A percentile compares a stretch with the other conserved stretches of the same genome.
Conservation (phyloP, 2,329 filamentous ascomycete species). For the Emergomyces pasteurianus region DNA sequence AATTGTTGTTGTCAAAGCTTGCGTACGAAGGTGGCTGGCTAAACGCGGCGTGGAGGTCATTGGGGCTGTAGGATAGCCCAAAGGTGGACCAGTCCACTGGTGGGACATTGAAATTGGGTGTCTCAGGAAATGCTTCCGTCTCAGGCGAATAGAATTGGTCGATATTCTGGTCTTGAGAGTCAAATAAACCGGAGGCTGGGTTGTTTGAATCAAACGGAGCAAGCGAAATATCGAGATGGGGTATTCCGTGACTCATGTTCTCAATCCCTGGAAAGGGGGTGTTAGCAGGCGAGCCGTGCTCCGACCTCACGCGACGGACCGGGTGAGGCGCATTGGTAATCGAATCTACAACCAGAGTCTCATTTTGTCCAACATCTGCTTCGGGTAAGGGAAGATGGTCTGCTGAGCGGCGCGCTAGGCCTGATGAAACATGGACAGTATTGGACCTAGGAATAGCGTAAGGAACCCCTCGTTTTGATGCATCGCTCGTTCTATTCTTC, state of each 20-base stretch:
- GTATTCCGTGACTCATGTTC: constrained; percentile 23
- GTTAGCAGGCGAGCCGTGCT: constrained; percentile 36
- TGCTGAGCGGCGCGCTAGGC: constrained; percentile 39
- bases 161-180: constrained; percentile 27
- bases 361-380: constrained; percentile 17
- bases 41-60: constrained; percentile 26
- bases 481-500: constrained; percentile 50
- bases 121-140: constrained; percentile 27
- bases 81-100: constrained; percentile 39
- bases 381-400: constrained; percentile 39
- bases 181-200: constrained; percentile 22
- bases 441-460: constrained; percentile 49
- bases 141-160: constrained; percentile 34
- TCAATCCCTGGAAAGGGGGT: constrained; percentile 20
- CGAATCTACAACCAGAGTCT: constrained; percentile 19
- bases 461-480: constrained; percentile 48
- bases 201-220: constrained; percentile 23
- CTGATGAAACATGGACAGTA: constrained; percentile 36
- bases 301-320: constrained; percentile 30
- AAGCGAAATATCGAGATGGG: constrained; percentile 30
- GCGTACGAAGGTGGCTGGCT: constrained; percentile 36
- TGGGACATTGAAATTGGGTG: constrained; percentile 28
- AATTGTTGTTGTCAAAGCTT: constrained; percentile 33
- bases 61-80: constrained; percentile 28
- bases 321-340: constrained; percentile 21